Conservation (phyloP, 768 basidiomycete species). For the Leccinum truebloodii region DNA sequence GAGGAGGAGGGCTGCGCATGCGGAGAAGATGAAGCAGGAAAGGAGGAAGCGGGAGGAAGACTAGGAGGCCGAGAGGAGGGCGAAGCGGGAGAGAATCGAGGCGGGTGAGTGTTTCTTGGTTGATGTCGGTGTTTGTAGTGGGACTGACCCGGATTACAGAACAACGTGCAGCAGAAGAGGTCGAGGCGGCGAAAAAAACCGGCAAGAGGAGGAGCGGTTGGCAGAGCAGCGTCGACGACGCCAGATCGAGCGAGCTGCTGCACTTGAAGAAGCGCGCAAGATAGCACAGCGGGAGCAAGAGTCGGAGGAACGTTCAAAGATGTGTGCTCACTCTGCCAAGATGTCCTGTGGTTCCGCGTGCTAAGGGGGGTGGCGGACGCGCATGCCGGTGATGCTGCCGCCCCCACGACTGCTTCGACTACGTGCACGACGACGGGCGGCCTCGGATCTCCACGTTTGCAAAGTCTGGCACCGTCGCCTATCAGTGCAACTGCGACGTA, state of each 20-base stretch:
- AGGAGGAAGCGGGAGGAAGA: too few species aligned
- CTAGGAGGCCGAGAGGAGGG: too few species aligned
- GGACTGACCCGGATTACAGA: too few species aligned
- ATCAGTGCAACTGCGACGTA: constrained; percentile 3
- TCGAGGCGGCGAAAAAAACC: too few species aligned
- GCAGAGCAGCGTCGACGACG: constrained; percentile 48
- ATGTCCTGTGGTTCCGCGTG: constrained; percentile 25
- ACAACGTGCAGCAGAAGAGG: too few species aligned
- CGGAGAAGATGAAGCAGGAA: too few species aligned
- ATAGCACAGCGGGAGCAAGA: constrained; percentile 70
- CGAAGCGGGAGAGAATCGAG: too few species aligned
- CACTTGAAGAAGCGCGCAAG: constrained; percentile 54
- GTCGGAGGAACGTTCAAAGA: constrained; percentile 48
- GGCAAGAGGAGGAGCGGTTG: too few species aligned
- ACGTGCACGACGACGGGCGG: too few species aligned
- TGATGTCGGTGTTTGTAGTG: too few species aligned
- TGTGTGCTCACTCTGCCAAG: constrained; percentile 33
- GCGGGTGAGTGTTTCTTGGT: too few species aligned
- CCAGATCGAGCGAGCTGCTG: constrained; percentile 50
- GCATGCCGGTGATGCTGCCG: constrained; percentile 23
- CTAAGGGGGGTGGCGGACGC: constrained; percentile 18
- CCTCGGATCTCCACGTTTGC: constrained; percentile 45
- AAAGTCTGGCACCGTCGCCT: constrained; percentile 46
- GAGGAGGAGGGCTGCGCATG: too few species aligned
- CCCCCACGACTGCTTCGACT: constrained; percentile 6